Evolutionary conservation across 176 grass and related monocot species (phyloP).

Genomic region (Poa pratensis): DNA sequence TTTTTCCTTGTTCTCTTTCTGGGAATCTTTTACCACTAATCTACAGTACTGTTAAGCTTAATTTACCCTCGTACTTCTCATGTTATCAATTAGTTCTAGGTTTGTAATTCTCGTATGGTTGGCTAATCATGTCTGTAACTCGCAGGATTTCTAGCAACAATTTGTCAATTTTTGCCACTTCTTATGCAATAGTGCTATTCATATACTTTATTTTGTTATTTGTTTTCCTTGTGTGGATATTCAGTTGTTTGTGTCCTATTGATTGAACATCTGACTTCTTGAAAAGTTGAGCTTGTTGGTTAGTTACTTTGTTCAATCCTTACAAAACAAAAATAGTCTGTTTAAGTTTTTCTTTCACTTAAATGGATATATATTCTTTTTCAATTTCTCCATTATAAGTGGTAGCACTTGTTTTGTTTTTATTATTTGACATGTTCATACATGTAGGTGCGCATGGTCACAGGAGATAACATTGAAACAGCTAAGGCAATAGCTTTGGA

Average conservation of each 20-base stretch:
- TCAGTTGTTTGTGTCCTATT: constrained; percentile 23
- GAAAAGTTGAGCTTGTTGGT: constrained; percentile 7
- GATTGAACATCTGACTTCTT: not conserved
- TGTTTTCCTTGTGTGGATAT: not conserved
- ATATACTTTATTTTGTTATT: constrained; percentile 8
- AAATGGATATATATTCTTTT: not conserved
- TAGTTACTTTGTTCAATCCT: constrained; percentile 14
- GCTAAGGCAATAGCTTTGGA: constrained; percentile 97
- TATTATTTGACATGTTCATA: constrained; percentile 23
- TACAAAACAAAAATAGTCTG: not conserved
- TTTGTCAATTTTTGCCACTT: not conserved
- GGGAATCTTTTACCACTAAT: not conserved
- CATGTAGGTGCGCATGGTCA: constrained; percentile 94
- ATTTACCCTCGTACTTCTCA: constrained; percentile 1
- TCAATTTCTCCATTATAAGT: not conserved
- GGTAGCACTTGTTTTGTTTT: constrained; percentile 4
- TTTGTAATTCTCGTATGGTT: not conserved
- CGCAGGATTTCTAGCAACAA: constrained; percentile 2
- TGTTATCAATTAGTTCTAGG: not conserved
- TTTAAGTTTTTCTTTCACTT: not conserved
- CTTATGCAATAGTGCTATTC: not conserved
- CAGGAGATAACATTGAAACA: constrained; percentile 94
- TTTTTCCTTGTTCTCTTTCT: constrained; percentile 20
- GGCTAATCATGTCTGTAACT: constrained; percentile 11
- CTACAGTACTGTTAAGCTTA: not conserved